phyloP scores from a whole-genome alignment of 176 grass and related monocot species.

The Saccharum spontaneum region DNA sequence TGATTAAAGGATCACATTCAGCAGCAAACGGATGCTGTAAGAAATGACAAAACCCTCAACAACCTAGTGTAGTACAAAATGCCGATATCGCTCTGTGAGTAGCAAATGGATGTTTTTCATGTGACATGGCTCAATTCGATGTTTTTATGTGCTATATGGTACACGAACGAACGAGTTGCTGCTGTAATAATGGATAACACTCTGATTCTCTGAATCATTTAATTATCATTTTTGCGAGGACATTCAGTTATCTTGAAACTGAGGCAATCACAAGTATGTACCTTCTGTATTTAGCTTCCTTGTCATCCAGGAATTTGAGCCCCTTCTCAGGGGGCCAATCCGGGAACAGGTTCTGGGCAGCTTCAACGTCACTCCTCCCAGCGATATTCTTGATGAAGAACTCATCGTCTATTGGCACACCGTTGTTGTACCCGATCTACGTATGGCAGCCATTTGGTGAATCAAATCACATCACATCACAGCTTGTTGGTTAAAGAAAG shows the following conservation, averaged over 20 bases:
- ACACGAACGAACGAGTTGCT: neutral
- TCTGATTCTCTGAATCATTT: neutral
- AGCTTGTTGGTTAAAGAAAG: neutral
- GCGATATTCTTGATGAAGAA: slow-evolving; percentile 94
- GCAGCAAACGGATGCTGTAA: neutral
- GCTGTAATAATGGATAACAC: neutral
- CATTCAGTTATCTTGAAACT: neutral
- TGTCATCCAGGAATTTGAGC: slow-evolving; percentile 75
- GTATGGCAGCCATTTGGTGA: neutral
- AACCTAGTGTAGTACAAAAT: neutral
- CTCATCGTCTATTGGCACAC: slow-evolving; percentile 76
- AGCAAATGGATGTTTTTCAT: neutral
- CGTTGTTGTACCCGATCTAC: slow-evolving; percentile 97
- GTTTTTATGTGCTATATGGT: neutral
- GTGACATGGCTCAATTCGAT: neutral
- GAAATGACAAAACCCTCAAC: neutral
- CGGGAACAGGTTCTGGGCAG: slow-evolving; percentile 75
- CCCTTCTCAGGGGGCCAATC: slow-evolving; percentile 78
- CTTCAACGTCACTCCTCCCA: slow-evolving; percentile 73
- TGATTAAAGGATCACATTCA: neutral
- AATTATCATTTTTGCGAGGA: neutral
- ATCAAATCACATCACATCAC: neutral
- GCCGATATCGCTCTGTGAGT: neutral
- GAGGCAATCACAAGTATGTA: slow-evolving; percentile 20
- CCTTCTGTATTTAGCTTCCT: slow-evolving; percentile 71